These are phyloP conservation scores for Chalara sp. DNA, from an alignment of 2,329 filamentous ascomycete genomes.

Conservation along the genomic window DNA sequence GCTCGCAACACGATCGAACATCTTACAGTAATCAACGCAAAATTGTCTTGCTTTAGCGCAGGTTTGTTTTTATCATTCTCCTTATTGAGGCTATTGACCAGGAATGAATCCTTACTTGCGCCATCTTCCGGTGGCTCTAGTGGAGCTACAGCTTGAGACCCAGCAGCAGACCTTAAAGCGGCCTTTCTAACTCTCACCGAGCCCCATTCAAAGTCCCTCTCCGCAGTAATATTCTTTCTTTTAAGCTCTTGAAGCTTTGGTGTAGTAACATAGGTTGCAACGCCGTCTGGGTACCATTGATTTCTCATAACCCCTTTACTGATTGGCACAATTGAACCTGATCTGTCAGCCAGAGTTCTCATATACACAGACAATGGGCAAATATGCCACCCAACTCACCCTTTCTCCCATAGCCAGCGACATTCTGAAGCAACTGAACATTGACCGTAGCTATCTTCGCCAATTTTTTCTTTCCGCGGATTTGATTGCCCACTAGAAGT, in stretches of 20 bases:
- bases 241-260: constrained; percentile 37
- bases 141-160: not conserved
- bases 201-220: constrained; percentile 38
- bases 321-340: constrained; percentile 46
- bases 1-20: not conserved
- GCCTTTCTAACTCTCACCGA: constrained; percentile 5
- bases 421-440: constrained; percentile 44
- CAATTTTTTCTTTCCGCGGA: constrained; percentile 37
- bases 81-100: no score
- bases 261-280: constrained; percentile 44
- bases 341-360: constrained; percentile 6
- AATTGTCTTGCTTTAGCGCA: constrained; percentile 7
- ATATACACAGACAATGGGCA: constrained; percentile 2
- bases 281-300: constrained; percentile 41
- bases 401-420: constrained; percentile 42
- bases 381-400: constrained; percentile 24
- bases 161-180: constrained; percentile 1
- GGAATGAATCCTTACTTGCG: no score
- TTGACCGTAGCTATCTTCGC: constrained; percentile 35
- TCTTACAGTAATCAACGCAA: constrained; percentile 21
- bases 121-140: no score
- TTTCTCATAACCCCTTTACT: constrained; percentile 48
- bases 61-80: not conserved
- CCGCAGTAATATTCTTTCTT: constrained; percentile 34
- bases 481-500: constrained; percentile 24